Evolutionary conservation across 352 stramenopile species (phyloP).

Genomic region (Pythium angustatum): DNA sequence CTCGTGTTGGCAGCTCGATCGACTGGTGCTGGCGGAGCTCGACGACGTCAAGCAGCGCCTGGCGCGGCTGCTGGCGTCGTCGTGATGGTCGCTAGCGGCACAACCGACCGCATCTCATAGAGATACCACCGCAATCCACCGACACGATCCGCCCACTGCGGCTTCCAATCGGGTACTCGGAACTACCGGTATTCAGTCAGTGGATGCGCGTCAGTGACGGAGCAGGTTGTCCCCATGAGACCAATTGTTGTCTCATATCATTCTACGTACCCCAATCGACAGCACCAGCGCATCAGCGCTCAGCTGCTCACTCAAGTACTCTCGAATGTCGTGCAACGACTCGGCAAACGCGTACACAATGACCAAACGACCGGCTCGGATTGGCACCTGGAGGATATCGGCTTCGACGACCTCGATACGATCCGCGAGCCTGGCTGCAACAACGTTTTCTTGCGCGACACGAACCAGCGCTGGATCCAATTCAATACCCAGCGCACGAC

Average conservation of each 20-base stretch:
- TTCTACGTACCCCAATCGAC: constrained; percentile 74
- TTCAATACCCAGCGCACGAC: constrained; percentile 70
- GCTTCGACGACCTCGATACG: constrained; percentile 50
- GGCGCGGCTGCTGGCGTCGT: constrained; percentile 40
- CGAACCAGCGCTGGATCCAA: constrained; percentile 56
- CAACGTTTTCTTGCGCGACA: constrained; percentile 33
- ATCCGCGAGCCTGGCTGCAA: constrained; percentile 28
- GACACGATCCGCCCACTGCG: constrained; percentile 50
- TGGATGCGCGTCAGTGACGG: too few species aligned
- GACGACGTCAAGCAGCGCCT: constrained; percentile 70
- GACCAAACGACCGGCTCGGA: constrained; percentile 57
- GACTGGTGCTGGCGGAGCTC: constrained; percentile 58
- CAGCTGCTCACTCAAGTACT: constrained; percentile 50
- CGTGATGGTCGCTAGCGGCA: neutral
- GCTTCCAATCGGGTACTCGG: constrained; percentile 68
- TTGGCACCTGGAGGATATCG: constrained; percentile 60
- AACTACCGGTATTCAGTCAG: constrained; percentile 52
- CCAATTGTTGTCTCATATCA: too few species aligned
- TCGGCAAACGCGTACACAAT: constrained; percentile 87
- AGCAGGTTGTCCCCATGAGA: too few species aligned
- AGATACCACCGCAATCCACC: constrained; percentile 73
- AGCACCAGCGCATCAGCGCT: constrained; percentile 46
- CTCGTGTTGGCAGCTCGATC: constrained; percentile 40
- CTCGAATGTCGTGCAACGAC: constrained; percentile 62
- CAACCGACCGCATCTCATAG: constrained; percentile 45